Evolutionary conservation across 352 stramenopile genomes (phyloP).

Genomic region (Phytophthora syringae): DNA sequence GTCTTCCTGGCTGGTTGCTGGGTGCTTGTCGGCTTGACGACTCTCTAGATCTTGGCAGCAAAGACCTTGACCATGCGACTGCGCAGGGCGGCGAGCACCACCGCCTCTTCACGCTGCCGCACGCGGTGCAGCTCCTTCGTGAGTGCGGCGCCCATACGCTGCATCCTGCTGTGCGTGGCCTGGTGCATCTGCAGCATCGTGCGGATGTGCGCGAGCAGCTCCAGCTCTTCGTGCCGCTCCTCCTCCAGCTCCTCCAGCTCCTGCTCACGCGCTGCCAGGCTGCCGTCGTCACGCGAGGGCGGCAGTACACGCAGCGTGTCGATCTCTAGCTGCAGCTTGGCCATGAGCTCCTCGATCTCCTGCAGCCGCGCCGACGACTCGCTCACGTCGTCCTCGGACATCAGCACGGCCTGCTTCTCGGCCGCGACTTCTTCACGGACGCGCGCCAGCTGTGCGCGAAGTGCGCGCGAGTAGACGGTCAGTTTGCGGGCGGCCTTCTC

Average conservation of each 20-base stretch:
- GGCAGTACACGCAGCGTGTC: conserved; percentile 35
- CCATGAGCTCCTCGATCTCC: conserved; percentile 72
- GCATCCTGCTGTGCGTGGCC: conserved; percentile 44
- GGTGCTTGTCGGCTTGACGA: background rate
- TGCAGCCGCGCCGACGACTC: conserved; percentile 58
- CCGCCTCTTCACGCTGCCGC: conserved; percentile 54
- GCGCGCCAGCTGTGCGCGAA: conserved; percentile 48
- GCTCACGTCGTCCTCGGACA: conserved; percentile 58
- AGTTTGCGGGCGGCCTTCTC: conserved; percentile 59
- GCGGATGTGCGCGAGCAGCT: conserved; percentile 60
- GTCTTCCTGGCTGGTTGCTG: background rate
- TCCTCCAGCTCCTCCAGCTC: conserved; percentile 66
- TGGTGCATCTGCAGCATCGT: conserved; percentile 57
- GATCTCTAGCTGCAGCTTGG: conserved; percentile 58
- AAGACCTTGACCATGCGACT: conserved; percentile 61
- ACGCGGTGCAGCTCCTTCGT: conserved; percentile 48
- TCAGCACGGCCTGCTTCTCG: conserved; percentile 47
- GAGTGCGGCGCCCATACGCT: conserved; percentile 47
- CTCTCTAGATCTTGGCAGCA: conserved; percentile 48
- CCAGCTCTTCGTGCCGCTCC: conserved; percentile 67
- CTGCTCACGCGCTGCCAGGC: conserved; percentile 36
- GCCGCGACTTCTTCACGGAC: conserved; percentile 42
- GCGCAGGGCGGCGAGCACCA: conserved; percentile 60
- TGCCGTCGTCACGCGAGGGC: conserved; percentile 36
- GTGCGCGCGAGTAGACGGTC: conserved; percentile 48